Conservation (phyloP, 495 filamentous ascomycete genomes). For the Penicillium chermesinum region DNA sequence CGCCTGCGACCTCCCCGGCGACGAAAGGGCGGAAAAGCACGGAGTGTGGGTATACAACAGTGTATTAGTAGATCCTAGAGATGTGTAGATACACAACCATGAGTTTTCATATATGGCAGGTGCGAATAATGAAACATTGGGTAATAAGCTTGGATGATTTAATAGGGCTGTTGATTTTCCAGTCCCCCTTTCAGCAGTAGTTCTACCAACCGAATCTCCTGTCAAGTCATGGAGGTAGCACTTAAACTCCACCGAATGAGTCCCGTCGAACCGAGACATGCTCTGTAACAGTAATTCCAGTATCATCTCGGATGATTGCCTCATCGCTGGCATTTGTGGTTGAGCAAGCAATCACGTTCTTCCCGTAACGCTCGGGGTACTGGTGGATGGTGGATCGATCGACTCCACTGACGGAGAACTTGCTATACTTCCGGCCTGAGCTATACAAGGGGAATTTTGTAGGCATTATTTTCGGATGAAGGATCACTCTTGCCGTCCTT, state of each 20-base stretch:
- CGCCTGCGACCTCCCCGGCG: too few relatives aligned
- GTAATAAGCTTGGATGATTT: too few relatives aligned
- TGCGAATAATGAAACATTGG: too few relatives aligned
- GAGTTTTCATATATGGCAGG: too few relatives aligned
- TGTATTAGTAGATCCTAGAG: too few relatives aligned
- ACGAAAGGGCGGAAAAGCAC: too few relatives aligned
- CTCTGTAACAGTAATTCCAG: not conserved
- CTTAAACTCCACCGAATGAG: not conserved
- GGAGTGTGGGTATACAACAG: too few relatives aligned
- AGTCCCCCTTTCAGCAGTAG: too few relatives aligned
- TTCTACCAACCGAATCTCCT: too few relatives aligned
- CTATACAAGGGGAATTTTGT: conserved; percentile 24
- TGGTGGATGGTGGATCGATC: not conserved
- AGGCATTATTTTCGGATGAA: conserved; percentile 13
- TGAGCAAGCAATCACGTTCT: not conserved
- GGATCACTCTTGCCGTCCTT: conserved; percentile 18
- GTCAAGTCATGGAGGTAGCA: too few relatives aligned
- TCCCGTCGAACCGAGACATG: not conserved
- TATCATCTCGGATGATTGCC: not conserved
- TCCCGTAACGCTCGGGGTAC: not conserved
- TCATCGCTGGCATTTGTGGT: not conserved
- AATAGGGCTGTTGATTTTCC: too few relatives aligned
- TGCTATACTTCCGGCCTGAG: conserved; percentile 14
- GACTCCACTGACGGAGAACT: not conserved
- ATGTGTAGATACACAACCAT: too few relatives aligned